Evolutionary conservation across 139 green algal genomes (phyloP).

Genomic region (Coelastrella sp.): DNA sequence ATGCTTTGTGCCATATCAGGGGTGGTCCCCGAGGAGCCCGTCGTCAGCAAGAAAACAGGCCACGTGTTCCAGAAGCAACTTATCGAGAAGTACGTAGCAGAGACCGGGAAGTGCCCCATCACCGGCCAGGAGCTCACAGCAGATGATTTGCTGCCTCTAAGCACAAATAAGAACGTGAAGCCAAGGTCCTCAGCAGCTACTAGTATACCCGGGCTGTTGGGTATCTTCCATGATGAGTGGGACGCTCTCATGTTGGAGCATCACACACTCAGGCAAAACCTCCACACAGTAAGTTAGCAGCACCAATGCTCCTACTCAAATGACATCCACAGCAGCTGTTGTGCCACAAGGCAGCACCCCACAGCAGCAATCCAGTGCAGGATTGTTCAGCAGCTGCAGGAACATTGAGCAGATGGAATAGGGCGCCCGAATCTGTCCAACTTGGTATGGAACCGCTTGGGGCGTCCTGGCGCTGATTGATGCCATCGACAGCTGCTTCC

Average conservation of each 20-base stretch:
- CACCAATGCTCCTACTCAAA: not conserved
- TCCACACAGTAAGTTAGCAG: slow-evolving; percentile 67
- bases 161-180: slow-evolving; percentile 81
- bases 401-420: too few species aligned
- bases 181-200: slow-evolving; percentile 83
- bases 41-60: slow-evolving; percentile 88
- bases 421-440: too few species aligned
- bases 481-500: too few species aligned
- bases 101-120: slow-evolving; percentile 91
- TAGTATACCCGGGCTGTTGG: slow-evolving; percentile 94
- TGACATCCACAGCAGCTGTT: too few species aligned
- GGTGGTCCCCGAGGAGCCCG: slow-evolving; percentile 88
- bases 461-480: too few species aligned
- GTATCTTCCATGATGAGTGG: slow-evolving; percentile 97
- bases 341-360: too few species aligned
- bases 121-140: slow-evolving; percentile 76
- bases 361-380: too few species aligned
- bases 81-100: slow-evolving; percentile 90
- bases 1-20: slow-evolving; percentile 88
- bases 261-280: slow-evolving; percentile 82
- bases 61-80: slow-evolving; percentile 92
- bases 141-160: slow-evolving; percentile 90
- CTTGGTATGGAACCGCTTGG: too few species aligned
- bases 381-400: too few species aligned
- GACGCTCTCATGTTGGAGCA: slow-evolving; percentile 94